Conservation (phyloP, 331 rosid species). For the Erythrophleum ivorense region DNA sequence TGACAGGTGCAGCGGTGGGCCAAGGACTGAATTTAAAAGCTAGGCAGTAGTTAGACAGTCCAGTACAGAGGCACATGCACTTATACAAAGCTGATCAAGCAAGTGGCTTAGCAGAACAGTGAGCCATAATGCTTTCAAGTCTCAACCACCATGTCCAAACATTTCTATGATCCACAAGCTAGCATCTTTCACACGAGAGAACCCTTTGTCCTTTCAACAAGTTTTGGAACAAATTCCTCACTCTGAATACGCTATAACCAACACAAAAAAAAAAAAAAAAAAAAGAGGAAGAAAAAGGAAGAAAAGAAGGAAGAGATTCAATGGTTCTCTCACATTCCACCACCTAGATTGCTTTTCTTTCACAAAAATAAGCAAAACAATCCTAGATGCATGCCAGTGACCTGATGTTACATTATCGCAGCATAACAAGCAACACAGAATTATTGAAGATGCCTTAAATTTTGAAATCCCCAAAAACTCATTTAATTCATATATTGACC, state of each 20-base stretch:
- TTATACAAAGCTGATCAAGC: conserved; percentile 54
- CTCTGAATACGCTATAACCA: not conserved
- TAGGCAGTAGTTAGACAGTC: conserved; percentile 55
- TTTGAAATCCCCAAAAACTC: conserved; percentile 31
- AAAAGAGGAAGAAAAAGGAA: not conserved
- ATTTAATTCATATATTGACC: conserved; percentile 32
- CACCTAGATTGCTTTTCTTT: conserved; percentile 21
- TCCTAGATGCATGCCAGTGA: conserved; percentile 10
- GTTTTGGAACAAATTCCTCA: not conserved
- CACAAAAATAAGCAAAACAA: conserved; percentile 19
- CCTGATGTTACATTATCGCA: conserved; percentile 14
- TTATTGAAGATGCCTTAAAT: conserved; percentile 20
- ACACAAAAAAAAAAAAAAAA: too few species aligned
- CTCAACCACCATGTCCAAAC: conserved; percentile 56
- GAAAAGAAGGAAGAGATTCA: not conserved
- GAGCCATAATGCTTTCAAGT: conserved; percentile 50
- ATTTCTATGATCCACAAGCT: conserved; percentile 35
- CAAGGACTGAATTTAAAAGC: conserved; percentile 50
- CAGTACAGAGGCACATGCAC: conserved; percentile 64
- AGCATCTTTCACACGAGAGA: conserved; percentile 26
- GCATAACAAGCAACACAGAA: conserved; percentile 24
- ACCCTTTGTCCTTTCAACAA: conserved; percentile 1
- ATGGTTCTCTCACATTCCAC: conserved; percentile 9
- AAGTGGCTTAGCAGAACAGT: conserved; percentile 48
- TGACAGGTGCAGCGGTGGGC: conserved; percentile 56